These are phyloP conservation scores for Colletotrichum orbiculare DNA, from an alignment of 2,329 filamentous ascomycete genomes.

Conservation along the genomic window DNA sequence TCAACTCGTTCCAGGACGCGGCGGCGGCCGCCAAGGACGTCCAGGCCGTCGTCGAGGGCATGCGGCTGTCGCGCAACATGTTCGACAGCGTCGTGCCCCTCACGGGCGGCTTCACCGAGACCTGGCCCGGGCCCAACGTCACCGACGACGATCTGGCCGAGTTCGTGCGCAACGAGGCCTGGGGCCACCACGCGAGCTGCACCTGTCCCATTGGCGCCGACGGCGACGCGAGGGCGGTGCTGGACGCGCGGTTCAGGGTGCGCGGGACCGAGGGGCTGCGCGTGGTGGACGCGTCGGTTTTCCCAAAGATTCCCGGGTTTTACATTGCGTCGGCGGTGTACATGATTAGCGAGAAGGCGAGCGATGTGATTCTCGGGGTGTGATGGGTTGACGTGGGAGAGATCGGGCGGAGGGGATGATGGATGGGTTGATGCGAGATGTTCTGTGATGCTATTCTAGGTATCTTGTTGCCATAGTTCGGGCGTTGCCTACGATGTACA, in stretches of 20 bases:
- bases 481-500: background rate
- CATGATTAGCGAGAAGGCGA: conserved; percentile 68
- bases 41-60: conserved; percentile 60
- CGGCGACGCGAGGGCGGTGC: conserved; percentile 62
- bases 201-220: conserved; percentile 66
- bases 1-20: conserved; percentile 61
- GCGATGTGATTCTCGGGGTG: conserved; percentile 32
- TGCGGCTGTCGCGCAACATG: conserved; percentile 55
- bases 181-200: conserved; percentile 68
- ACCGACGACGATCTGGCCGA: conserved; percentile 56
- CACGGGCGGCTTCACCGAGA: conserved; percentile 39
- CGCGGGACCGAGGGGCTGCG: conserved; percentile 63
- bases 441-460: background rate
- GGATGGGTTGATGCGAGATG: background rate
- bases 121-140: conserved; percentile 52
- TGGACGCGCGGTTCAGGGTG: conserved; percentile 67
- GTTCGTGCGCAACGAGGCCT: conserved; percentile 60
- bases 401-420: background rate
- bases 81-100: conserved; percentile 43
- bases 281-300: conserved; percentile 70
- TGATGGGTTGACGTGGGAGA: background rate
- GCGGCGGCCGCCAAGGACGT: conserved; percentile 49
- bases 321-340: conserved; percentile 62
- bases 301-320: conserved; percentile 60
- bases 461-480: background rate